Evolutionary conservation across 1,139 yeast species (phyloP).

Genomic region (Yamadazyma pseudoaaseri): DNA sequence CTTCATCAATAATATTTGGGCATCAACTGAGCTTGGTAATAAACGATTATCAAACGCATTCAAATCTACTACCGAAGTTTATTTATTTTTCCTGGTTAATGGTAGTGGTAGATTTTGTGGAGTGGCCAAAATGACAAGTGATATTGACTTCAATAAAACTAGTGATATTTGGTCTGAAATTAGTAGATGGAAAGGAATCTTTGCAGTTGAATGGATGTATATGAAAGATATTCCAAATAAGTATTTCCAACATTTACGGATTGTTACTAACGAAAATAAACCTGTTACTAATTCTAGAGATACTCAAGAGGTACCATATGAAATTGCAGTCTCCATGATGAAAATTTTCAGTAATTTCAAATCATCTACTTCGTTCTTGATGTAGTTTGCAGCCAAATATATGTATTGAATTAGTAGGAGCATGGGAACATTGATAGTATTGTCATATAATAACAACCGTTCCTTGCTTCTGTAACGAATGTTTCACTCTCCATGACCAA

Average conservation of each 20-base stretch:
- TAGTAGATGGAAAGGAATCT: constrained; percentile 50
- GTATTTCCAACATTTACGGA: constrained; percentile 41
- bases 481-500: too few species aligned
- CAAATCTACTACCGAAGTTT: constrained; percentile 24
- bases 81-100: constrained; percentile 57
- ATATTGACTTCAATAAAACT: constrained; percentile 32
- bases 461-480: neutral
- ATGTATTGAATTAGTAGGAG: neutral
- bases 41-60: constrained; percentile 40
- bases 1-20: constrained; percentile 51
- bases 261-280: constrained; percentile 47
- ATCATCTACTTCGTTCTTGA: constrained; percentile 13
- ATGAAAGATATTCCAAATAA: constrained; percentile 52
- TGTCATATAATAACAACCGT: neutral
- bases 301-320: constrained; percentile 51
- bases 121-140: constrained; percentile 53
- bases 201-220: constrained; percentile 52
- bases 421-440: neutral
- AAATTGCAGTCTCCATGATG: constrained; percentile 48
- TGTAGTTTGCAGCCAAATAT: constrained; percentile 6
- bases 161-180: constrained; percentile 50
- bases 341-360: constrained; percentile 37
- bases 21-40: constrained; percentile 59
- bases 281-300: constrained; percentile 62
- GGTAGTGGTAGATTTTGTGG: constrained; percentile 63